Conservation (phyloP, 345 rosid species). For the Eucalyptus viminalis region DNA sequence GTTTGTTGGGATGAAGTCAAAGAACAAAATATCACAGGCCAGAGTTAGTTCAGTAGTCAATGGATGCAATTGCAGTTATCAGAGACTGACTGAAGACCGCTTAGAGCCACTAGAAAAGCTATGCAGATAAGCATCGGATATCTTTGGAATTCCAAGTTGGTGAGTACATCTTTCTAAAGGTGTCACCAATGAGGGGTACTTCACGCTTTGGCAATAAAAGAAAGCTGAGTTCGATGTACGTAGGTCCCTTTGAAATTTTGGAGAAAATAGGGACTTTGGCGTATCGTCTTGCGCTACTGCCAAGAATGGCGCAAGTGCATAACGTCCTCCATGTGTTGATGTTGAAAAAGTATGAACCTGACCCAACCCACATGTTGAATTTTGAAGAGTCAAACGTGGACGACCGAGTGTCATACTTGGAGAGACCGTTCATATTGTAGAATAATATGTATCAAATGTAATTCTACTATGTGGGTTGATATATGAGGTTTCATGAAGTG, state of each 20-base stretch:
- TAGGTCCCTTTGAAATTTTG: no score
- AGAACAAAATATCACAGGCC: fast-evolving
- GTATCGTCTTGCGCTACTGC: no score
- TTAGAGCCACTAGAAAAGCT: fast-evolving
- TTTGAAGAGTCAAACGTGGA: no score
- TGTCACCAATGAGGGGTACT: no score
- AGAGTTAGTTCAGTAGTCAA: no score
- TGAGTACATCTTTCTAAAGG: fast-evolving
- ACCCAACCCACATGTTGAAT: fast-evolving
- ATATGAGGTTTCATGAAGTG: fast-evolving
- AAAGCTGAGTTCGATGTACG: fast-evolving
- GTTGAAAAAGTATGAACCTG: no score
- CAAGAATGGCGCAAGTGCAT: fast-evolving
- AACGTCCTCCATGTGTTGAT: fast-evolving
- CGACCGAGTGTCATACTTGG: fast-evolving
- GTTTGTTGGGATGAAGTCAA: fast-evolving
- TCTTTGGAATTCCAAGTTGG: fast-evolving
- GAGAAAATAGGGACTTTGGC: no score
- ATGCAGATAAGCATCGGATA: fast-evolving
- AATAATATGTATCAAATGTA: no score
- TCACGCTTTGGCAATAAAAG: no score
- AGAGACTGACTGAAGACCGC: fast-evolving
- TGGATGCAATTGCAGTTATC: no score
- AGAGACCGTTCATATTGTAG: no score
- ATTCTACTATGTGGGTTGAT: no score